A percentile compares a stretch with the other conserved stretches of the same genome.
Evolutionary conservation across 495 filamentous ascomycete species (phyloP).

Genomic region (Haplographium delicatum): DNA sequence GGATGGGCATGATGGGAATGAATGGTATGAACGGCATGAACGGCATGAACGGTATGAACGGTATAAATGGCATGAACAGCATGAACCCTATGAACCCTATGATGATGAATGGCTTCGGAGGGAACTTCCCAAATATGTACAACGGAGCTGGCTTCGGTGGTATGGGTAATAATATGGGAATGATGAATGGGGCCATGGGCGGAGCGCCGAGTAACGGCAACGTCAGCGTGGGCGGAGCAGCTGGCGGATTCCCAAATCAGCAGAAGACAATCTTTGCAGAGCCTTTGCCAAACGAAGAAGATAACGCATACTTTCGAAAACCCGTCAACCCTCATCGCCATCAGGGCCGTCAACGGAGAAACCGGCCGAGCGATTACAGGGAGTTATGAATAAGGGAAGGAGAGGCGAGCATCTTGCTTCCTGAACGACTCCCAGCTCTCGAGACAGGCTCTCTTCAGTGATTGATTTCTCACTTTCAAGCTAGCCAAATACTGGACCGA

Average conservation of each 20-base stretch:
- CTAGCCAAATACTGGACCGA: too few relatives aligned
- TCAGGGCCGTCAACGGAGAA: slow-evolving; percentile 68
- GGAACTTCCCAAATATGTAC: slow-evolving; percentile 7
- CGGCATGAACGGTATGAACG: slow-evolving; percentile 27
- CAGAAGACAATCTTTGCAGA: slow-evolving; percentile 62
- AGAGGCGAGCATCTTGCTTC: too few relatives aligned
- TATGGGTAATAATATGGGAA: slow-evolving; percentile 21
- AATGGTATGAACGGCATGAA: slow-evolving; percentile 15
- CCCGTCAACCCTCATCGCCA: slow-evolving; percentile 94
- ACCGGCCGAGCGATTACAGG: slow-evolving; percentile 82
- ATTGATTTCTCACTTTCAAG: too few relatives aligned
- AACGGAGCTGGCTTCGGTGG: too few relatives aligned
- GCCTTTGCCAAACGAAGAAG: slow-evolving; percentile 66
- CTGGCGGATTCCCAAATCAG: slow-evolving; percentile 59
- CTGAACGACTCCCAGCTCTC: too few relatives aligned
- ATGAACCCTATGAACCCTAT: slow-evolving; percentile 34
- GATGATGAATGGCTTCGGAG: slow-evolving; percentile 27
- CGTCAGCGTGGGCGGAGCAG: slow-evolving; percentile 1
- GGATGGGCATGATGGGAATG: slow-evolving; percentile 38
- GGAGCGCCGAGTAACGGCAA: slow-evolving; percentile 31
- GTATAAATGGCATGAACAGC: slow-evolving; percentile 21
- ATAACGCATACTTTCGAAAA: slow-evolving; percentile 91
- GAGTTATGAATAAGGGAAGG: too few relatives aligned
- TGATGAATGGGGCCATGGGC: slow-evolving; percentile 23
- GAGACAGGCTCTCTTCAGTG: too few relatives aligned